Evolutionary conservation across 192 early-diverging fungal genomes (phyloP).

Genomic region (Linnemannia zychae): DNA sequence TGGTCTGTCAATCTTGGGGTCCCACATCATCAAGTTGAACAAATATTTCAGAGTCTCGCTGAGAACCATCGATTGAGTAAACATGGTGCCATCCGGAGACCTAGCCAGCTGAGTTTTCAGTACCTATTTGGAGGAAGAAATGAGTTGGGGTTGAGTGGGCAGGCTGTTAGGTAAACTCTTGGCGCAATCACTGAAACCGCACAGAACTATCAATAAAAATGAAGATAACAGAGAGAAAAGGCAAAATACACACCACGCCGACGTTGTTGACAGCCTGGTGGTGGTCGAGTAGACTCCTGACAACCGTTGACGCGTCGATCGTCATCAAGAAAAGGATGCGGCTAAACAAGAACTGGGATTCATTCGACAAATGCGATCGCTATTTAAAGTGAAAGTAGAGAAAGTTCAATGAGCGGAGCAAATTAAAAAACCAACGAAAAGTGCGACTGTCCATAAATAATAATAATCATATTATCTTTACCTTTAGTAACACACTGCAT

Average conservation of each 20-base stretch:
- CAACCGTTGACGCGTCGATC: constrained; percentile 55
- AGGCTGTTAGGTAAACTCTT: constrained; percentile 8
- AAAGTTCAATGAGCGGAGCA: background rate
- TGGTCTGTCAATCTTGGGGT: constrained; percentile 33
- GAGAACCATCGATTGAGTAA: constrained; percentile 58
- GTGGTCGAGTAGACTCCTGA: constrained; percentile 58
- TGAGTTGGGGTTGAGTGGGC: background rate
- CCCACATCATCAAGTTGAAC: constrained; percentile 65
- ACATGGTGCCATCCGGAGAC: constrained; percentile 47
- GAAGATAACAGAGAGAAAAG: too few relatives aligned
- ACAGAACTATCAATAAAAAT: too few relatives aligned
- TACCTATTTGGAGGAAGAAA: constrained; percentile 9
- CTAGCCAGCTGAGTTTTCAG: constrained; percentile 50
- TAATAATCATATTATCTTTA: constrained; percentile 13
- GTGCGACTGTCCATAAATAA: background rate
- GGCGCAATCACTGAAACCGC: constrained; percentile 4
- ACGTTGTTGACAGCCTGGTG: constrained; percentile 50
- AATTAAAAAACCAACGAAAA: background rate
- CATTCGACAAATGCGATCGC: constrained; percentile 51
- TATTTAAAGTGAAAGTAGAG: background rate
- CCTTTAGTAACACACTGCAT: constrained; percentile 61
- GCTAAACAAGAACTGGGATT: constrained; percentile 71
- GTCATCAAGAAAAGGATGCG: constrained; percentile 81
- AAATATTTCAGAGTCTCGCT: constrained; percentile 69
- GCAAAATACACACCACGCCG: constrained; percentile 47